phyloP scores from a whole-genome alignment of 73 alveolate species.

The Paramecium bursaria region DNA sequence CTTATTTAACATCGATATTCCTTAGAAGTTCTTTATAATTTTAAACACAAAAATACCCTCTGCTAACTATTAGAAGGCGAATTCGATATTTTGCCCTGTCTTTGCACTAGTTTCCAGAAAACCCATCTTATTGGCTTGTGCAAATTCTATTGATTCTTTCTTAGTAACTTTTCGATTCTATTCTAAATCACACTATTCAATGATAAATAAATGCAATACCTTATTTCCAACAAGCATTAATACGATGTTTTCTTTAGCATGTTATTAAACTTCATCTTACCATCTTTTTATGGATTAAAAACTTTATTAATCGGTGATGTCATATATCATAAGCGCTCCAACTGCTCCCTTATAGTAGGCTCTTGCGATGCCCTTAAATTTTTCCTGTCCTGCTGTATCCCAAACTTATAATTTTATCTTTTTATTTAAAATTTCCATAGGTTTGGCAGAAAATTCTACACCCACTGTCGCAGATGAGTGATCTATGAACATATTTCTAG shows the following conservation, averaged over 20 bases:
- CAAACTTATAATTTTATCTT: slow-evolving; percentile 82
- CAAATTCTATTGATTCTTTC: slow-evolving; percentile 41
- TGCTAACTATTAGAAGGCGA: slow-evolving; percentile 38
- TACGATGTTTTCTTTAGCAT: slow-evolving; percentile 52
- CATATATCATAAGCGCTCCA: slow-evolving; percentile 70
- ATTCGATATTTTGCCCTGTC: slow-evolving; percentile 55
- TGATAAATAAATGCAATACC: slow-evolving; percentile 1
- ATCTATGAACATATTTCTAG: slow-evolving; percentile 75
- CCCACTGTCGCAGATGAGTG: slow-evolving; percentile 89
- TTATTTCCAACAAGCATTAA: slow-evolving; percentile 70
- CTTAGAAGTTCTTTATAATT: too few species aligned
- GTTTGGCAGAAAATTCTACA: slow-evolving; percentile 90
- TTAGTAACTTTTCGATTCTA: neutral
- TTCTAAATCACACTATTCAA: slow-evolving; percentile 31
- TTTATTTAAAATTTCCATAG: slow-evolving; percentile 75
- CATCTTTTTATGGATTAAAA: slow-evolving; percentile 50
- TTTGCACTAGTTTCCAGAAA: slow-evolving; percentile 40
- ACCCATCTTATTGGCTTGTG: slow-evolving; percentile 47
- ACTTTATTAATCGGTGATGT: slow-evolving; percentile 57
- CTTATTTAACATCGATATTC: too few species aligned
- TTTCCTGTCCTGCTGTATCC: slow-evolving; percentile 76
- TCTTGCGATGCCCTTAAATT: slow-evolving; percentile 60
- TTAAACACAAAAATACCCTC: too few species aligned
- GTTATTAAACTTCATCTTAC: slow-evolving; percentile 57
- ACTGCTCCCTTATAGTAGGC: slow-evolving; percentile 73